These are phyloP conservation scores for Penicillium sp. DNA, from an alignment of 2,329 filamentous ascomycete genomes.

Conservation along the genomic window DNA sequence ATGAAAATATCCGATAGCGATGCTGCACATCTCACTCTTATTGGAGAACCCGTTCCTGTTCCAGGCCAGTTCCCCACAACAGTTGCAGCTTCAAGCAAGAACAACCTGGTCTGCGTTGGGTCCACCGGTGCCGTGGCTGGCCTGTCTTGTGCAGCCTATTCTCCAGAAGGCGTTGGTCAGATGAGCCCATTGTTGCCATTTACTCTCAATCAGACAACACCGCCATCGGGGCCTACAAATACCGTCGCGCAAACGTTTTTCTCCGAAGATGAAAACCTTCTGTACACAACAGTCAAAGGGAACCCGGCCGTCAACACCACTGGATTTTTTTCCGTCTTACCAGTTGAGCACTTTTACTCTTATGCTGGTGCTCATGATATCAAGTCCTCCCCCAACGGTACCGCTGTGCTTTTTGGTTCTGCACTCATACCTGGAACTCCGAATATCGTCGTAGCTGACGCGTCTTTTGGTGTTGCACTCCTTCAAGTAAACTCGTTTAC, in stretches of 20 bases:
- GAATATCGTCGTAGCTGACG: conserved; percentile 54
- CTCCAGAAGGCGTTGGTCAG: conserved; percentile 24
- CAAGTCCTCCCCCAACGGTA: conserved; percentile 50
- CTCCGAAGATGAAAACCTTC: conserved; percentile 48
- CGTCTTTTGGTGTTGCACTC: conserved; percentile 54
- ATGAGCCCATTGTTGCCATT: conserved; percentile 39
- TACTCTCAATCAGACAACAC: conserved; percentile 53
- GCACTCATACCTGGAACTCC: conserved; percentile 42
- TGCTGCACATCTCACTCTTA: conserved; percentile 25
- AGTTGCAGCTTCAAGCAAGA: conserved; percentile 33
- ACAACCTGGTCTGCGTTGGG: conserved; percentile 35
- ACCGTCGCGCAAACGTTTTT: conserved; percentile 61
- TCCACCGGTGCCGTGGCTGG: conserved; percentile 33
- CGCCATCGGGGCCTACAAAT: conserved; percentile 55
- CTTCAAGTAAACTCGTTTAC: conserved; percentile 39
- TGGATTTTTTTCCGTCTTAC: conserved; percentile 54
- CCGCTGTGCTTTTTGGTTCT: conserved; percentile 56
- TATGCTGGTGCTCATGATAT: conserved; percentile 22
- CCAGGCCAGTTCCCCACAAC: conserved; percentile 38
- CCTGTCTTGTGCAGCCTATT: conserved; percentile 34
- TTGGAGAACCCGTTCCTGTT: conserved; percentile 31
- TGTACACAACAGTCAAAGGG: conserved; percentile 60
- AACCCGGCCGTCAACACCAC: conserved; percentile 52
- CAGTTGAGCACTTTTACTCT: conserved; percentile 31
- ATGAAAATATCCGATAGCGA: conserved; percentile 28